Evolutionary conservation across 306 rosid species (phyloP), one percentile per base, ranked within the genome.

Genomic region (Castanea mollissima): DNA sequence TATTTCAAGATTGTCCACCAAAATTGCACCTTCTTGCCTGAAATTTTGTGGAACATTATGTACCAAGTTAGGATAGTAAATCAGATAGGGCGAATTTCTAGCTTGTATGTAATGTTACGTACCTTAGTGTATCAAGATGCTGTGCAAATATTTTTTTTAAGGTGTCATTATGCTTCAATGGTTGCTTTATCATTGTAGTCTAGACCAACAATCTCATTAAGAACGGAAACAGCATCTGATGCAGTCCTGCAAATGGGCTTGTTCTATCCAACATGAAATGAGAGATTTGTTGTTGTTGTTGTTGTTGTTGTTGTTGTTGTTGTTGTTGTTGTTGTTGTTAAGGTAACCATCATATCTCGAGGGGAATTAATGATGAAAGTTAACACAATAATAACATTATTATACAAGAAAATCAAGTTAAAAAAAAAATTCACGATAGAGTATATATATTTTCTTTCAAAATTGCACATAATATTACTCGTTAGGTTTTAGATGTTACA

Each of bases 221-320:
- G 92, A 77, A 90, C 87, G 29, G 79, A 35, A 29, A 81, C 83
- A 0, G 86, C 87, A 83, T 88, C 89, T 5, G 79, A 32, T 4
- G 88, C 85, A 3, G 84, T 90, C 78, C 89, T 88, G 2, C 84
- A 57, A n/a, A 84, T 71, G 16, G 89, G 79, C 55, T 89, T 88
- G 63, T 74, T 60, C 1, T 70, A 74, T 6, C 5, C 38, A 74
- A 73, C 21, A 31, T 57, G 52, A 84, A 49, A 49, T 49, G 54
- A 49, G n/a, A n/a, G n/a, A n/a, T n/a, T n/a, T n/a, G n/a, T n/a
- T n/a, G n/a, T n/a, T n/a, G n/a, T n/a, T n/a, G n/a, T n/a, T n/a
- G n/a, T n/a, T n/a, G n/a, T n/a, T n/a, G n/a, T n/a, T n/a, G n/a
- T n/a, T n/a, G n/a, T n/a, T n/a, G n/a, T n/a, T n/a, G n/a, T n/a